These are phyloP conservation scores for Nigrospora oryzae DNA, from an alignment of 2,329 filamentous ascomycete genomes.

Conservation along the genomic window DNA sequence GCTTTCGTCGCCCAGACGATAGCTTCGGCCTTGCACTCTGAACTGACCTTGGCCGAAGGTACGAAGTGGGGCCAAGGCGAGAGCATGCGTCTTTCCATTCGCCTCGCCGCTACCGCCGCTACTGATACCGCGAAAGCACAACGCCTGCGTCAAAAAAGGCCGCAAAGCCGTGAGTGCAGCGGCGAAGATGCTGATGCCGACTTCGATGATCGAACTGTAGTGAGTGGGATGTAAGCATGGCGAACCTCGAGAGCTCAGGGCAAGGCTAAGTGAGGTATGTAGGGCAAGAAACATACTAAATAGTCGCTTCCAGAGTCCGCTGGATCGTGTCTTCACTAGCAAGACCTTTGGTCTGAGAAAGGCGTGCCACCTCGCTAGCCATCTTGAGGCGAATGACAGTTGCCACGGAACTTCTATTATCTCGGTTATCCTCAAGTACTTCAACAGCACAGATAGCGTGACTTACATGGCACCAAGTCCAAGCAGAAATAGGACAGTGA, in stretches of 20 bases:
- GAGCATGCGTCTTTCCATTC: too few relatives aligned
- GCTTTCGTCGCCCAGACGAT: too few relatives aligned
- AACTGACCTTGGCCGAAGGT: too few relatives aligned
- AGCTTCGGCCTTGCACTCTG: too few relatives aligned
- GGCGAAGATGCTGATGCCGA: neutral
- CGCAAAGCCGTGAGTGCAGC: neutral
- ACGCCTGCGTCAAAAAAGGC: neutral
- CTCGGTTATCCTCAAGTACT: too few relatives aligned
- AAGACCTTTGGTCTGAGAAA: neutral
- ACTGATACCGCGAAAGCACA: neutral
- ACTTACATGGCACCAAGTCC: neutral
- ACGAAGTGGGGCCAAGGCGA: too few relatives aligned
- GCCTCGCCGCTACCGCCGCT: neutral
- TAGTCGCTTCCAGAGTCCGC: neutral
- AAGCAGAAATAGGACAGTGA: neutral
- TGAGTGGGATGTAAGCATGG: neutral
- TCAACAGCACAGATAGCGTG: neutral
- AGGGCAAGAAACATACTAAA: neutral
- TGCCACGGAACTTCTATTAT: neutral
- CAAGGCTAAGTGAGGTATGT: too few relatives aligned
- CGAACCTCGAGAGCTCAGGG: too few relatives aligned
- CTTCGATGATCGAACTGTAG: neutral
- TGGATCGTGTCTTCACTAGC: neutral
- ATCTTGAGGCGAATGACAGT: neutral
- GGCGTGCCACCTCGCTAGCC: neutral